Conservation (phyloP, 129 eudicot genomes). For the Artemisia annua region DNA sequence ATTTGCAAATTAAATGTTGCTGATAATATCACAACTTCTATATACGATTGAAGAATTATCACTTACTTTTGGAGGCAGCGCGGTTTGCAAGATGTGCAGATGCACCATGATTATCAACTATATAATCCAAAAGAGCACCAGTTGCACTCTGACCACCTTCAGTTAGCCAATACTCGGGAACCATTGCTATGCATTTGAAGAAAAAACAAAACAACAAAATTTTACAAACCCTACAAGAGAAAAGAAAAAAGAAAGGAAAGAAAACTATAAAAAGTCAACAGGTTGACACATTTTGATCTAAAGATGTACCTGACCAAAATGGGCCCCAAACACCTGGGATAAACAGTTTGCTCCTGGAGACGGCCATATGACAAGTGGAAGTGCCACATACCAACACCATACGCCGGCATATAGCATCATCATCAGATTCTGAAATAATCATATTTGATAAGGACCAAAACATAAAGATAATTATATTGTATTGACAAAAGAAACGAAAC, state of each 20-base stretch:
- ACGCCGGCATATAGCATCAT: slow-evolving; percentile 76
- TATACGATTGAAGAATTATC: background rate
- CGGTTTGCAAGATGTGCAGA: slow-evolving; percentile 82
- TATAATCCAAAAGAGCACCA: slow-evolving; percentile 80
- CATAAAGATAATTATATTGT: slow-evolving; percentile 1
- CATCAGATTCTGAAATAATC: slow-evolving; percentile 51
- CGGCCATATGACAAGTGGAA: slow-evolving; percentile 96
- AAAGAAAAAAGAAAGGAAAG: background rate
- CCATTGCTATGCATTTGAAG: slow-evolving; percentile 60
- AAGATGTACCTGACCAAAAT: slow-evolving; percentile 82
- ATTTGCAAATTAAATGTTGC: background rate
- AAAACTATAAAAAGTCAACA: background rate
- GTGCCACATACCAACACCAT: slow-evolving; percentile 99
- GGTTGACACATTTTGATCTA: background rate
- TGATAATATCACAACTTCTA: background rate
- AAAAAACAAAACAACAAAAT: background rate
- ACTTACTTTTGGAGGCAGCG: slow-evolving; percentile 93
- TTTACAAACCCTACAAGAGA: background rate
- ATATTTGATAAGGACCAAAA: slow-evolving; percentile 12
- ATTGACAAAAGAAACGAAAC: slow-evolving; percentile 8
- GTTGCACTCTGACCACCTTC: slow-evolving; percentile 99
- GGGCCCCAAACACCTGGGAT: slow-evolving; percentile 99
- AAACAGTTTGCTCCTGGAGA: slow-evolving; percentile 75
- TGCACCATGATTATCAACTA: slow-evolving; percentile 81
- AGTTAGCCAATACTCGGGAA: slow-evolving; percentile 95